Percentiles rank a stretch among this genome's conserved stretches.
Evolutionary conservation across 495 filamentous ascomycete species (phyloP).

Genomic region (Hypoxylon fuscum): DNA sequence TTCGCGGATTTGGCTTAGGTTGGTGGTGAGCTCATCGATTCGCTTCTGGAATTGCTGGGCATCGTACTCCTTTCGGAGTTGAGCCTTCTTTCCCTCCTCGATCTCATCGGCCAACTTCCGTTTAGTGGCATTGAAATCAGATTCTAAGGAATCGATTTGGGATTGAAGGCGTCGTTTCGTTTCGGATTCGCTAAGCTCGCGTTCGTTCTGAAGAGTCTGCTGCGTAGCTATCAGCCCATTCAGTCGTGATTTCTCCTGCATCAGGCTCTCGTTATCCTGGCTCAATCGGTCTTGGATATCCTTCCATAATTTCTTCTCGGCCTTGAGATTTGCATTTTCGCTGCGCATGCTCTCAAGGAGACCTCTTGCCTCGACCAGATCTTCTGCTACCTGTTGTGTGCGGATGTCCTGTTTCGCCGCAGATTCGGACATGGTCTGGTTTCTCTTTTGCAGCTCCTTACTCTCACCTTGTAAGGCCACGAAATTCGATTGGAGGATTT

Average conservation of each 20-base stretch:
- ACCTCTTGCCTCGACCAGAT: conserved; percentile 85
- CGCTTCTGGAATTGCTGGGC: conserved; percentile 82
- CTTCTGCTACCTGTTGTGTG: conserved; percentile 91
- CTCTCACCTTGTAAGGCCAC: conserved; percentile 84
- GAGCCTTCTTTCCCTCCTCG: conserved; percentile 80
- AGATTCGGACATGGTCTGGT: conserved; percentile 75
- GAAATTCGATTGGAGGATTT: conserved; percentile 91
- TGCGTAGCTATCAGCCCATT: conserved; percentile 81
- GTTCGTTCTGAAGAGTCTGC: conserved; percentile 88
- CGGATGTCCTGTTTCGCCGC: conserved; percentile 88
- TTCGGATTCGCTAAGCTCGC: conserved; percentile 85
- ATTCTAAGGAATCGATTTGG: conserved; percentile 78
- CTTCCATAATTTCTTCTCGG: conserved; percentile 91
- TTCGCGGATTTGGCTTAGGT: conserved; percentile 78
- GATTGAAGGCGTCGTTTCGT: conserved; percentile 77
- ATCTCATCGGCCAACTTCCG: conserved; percentile 83
- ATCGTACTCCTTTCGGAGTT: conserved; percentile 87
- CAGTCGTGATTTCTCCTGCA: conserved; percentile 82
- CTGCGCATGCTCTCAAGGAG: conserved; percentile 86
- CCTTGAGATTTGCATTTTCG: conserved; percentile 91
- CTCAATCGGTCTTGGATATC: conserved; percentile 85
- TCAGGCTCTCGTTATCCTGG: conserved; percentile 84
- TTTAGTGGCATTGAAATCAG: conserved; percentile 79
- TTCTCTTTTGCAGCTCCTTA: conserved; percentile 80
- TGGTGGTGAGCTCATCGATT: conserved; percentile 88